Percentiles rank a stretch among this genome's conserved stretches.
Evolutionary conservation across 495 filamentous ascomycete genomes (phyloP).

Genomic region (Penicillium canescens): DNA sequence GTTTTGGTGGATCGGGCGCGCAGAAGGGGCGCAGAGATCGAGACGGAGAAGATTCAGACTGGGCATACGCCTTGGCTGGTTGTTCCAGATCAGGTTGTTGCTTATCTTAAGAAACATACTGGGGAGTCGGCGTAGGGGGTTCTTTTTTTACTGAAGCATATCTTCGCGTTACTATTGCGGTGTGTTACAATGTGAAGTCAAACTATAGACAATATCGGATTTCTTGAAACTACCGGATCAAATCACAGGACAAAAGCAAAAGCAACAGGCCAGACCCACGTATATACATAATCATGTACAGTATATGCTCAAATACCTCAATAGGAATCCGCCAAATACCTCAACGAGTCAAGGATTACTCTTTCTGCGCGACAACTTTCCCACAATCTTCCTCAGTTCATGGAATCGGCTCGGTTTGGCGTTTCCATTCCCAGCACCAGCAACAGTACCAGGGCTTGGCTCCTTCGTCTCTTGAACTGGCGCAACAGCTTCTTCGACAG

Average conservation of each 20-base stretch:
- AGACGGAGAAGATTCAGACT: constrained; percentile 31
- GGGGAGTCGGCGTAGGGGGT: constrained; percentile 1
- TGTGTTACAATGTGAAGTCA: too few relatives aligned
- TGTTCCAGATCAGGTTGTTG: constrained; percentile 20
- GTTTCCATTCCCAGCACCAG: constrained; percentile 1
- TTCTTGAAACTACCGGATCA: too few relatives aligned
- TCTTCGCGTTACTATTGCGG: not conserved
- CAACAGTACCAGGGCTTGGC: not conserved
- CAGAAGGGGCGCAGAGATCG: constrained; percentile 26
- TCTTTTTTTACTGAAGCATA: not conserved
- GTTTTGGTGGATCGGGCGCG: constrained; percentile 36
- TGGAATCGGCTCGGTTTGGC: constrained; percentile 4
- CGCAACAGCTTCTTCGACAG: not conserved
- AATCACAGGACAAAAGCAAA: too few relatives aligned
- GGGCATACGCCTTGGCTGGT: constrained; percentile 38
- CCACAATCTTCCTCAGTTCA: constrained; percentile 10
- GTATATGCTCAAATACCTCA: not conserved
- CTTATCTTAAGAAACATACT: constrained; percentile 22
- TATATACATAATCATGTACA: constrained; percentile 1
- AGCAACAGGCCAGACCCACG: too few relatives aligned
- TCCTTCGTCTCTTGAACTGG: not conserved
- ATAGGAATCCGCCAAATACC: not conserved
- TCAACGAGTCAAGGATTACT: not conserved
- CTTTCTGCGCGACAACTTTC: constrained; percentile 14
- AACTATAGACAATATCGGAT: too few relatives aligned